Percentiles rank a stretch among this genome's conserved stretches.
Conservation (phyloP, 495 filamentous ascomycete genomes). For the Annulohypoxylon stygium region DNA sequence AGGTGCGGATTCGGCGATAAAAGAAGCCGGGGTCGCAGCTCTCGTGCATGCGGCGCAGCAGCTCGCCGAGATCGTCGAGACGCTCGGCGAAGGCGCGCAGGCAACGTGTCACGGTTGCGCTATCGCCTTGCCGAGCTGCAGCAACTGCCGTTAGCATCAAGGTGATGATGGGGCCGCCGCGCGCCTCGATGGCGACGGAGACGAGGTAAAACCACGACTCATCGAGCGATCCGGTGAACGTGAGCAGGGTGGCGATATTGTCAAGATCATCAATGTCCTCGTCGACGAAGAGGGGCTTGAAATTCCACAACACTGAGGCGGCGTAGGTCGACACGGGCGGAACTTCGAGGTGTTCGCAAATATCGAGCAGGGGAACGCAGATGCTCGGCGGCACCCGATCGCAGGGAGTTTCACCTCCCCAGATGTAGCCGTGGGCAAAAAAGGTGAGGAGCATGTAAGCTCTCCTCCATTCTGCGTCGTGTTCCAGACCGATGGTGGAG, state of each 20-base stretch:
- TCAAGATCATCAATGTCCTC: conserved; percentile 84
- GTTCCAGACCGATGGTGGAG: conserved; percentile 80
- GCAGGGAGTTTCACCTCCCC: conserved; percentile 86
- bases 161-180: conserved; percentile 87
- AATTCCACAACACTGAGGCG: conserved; percentile 94
- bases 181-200: conserved; percentile 94
- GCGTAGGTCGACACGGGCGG: conserved; percentile 97
- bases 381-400: conserved; percentile 88
- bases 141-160: conserved; percentile 88
- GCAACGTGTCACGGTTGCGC: conserved; percentile 76
- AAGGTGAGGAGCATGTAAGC: conserved; percentile 90
- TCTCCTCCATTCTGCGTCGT: conserved; percentile 90
- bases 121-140: conserved; percentile 81
- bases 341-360: conserved; percentile 85
- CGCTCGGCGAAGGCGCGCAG: conserved; percentile 84
- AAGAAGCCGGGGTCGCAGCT: conserved; percentile 93
- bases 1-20: conserved; percentile 92
- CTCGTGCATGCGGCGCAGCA: conserved; percentile 90
- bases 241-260: conserved; percentile 86
- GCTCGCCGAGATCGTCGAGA: conserved; percentile 80
- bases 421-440: conserved; percentile 93
- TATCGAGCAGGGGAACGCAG: conserved; percentile 81
- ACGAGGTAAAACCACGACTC: conserved; percentile 99
- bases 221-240: conserved; percentile 95
- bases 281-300: conserved; percentile 84